Evolutionary conservation across 352 stramenopile species (phyloP).

Genomic region (Pythium rishiriense): DNA sequence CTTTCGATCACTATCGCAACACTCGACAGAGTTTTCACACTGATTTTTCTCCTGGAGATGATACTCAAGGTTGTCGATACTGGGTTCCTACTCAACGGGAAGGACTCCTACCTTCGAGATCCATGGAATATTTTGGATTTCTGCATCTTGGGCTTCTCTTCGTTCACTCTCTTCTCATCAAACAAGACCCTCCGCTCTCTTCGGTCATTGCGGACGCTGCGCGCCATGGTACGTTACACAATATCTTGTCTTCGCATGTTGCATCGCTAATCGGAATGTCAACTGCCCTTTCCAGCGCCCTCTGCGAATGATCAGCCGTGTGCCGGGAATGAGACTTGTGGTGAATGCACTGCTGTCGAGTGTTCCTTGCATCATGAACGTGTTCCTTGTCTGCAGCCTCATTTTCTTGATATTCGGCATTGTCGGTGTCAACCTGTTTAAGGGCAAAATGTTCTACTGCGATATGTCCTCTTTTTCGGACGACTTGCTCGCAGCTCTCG

Average conservation of each 20-base stretch:
- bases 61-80: conserved; percentile 70
- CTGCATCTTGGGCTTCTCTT: conserved; percentile 54
- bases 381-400: conserved; percentile 82
- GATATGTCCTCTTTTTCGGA: conserved; percentile 41
- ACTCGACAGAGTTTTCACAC: conserved; percentile 54
- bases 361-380: conserved; percentile 78
- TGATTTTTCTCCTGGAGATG: conserved; percentile 73
- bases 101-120: conserved; percentile 59
- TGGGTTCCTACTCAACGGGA: conserved; percentile 58
- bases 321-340: conserved; percentile 67
- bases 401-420: conserved; percentile 90
- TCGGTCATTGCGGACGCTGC: conserved; percentile 61
- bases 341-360: conserved; percentile 76
- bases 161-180: conserved; percentile 41
- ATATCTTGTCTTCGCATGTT: neutral
- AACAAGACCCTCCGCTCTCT: conserved; percentile 49
- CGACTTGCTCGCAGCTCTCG: conserved; percentile 23
- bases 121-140: conserved; percentile 84
- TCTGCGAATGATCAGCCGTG: conserved; percentile 68
- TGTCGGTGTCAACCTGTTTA: conserved; percentile 73
- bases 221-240: conserved; percentile 48
- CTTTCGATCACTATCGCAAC: conserved; percentile 31
- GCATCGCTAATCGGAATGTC: neutral
- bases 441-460: conserved; percentile 80
- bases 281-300: conserved; percentile 28